phyloP scores from a whole-genome alignment of 371 early-diverging fungal genomes.

The Thermomucor indicae-seudaticae region DNA sequence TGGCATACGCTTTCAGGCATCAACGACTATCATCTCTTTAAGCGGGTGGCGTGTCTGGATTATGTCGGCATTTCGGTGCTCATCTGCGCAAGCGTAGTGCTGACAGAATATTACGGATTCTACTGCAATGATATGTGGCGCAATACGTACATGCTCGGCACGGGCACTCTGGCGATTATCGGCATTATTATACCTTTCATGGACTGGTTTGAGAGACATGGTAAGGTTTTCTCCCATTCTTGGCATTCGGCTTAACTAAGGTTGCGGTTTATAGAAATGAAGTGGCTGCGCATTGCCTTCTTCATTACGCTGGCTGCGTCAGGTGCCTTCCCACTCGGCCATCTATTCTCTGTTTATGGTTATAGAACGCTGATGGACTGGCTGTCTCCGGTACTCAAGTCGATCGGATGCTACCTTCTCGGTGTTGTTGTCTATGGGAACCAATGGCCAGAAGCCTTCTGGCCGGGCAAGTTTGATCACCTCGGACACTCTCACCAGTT shows the following conservation, averaged over 20 bases:
- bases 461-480: constrained; percentile 74
- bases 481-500: constrained; percentile 73
- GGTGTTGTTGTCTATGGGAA: constrained; percentile 61
- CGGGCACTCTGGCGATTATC: constrained; percentile 35
- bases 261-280: constrained; percentile 6
- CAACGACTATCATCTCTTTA: constrained; percentile 60
- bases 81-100: constrained; percentile 63
- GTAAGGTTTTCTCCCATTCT: constrained; percentile 9
- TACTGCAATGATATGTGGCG: constrained; percentile 66
- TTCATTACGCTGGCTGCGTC: constrained; percentile 59
- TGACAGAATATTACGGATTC: constrained; percentile 67
- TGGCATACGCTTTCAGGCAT: constrained; percentile 71
- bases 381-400: constrained; percentile 42
- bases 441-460: constrained; percentile 69
- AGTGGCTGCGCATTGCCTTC: constrained; percentile 45
- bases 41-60: constrained; percentile 64
- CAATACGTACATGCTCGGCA: constrained; percentile 59
- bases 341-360: constrained; percentile 55
- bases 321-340: constrained; percentile 61
- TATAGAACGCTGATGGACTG: constrained; percentile 36
- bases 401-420: constrained; percentile 32
- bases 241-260: neutral
- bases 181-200: constrained; percentile 45
- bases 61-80: constrained; percentile 80
- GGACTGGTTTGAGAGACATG: constrained; percentile 42